Percentiles rank a stretch among this genome's conserved stretches.
These are phyloP conservation scores for Stephania japonica DNA, from an alignment of 164 flowering plant genomes.

Conservation along the genomic window DNA sequence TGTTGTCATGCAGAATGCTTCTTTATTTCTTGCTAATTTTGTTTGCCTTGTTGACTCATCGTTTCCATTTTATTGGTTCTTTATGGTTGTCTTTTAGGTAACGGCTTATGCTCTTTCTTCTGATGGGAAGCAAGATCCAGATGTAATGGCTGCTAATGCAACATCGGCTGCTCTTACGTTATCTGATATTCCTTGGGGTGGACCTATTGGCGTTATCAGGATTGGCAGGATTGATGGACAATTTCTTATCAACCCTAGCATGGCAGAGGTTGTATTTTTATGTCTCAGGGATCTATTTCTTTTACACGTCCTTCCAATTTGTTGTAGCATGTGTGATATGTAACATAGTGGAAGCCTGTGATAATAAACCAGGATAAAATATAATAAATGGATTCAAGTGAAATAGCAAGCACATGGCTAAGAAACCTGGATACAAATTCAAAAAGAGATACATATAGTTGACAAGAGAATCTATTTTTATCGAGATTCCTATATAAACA, in stretches of 20 bases:
- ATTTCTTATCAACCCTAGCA: conserved; percentile 74
- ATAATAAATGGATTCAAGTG: too few relatives aligned
- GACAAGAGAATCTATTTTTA: too few relatives aligned
- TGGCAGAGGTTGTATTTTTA: conserved; percentile 74
- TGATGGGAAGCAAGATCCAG: conserved; percentile 98
- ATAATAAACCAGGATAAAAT: too few relatives aligned
- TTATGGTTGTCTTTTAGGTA: conserved; percentile 38
- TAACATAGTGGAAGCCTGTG: background rate
- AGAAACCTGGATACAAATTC: too few relatives aligned
- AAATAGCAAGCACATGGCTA: too few relatives aligned
- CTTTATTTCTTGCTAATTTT: background rate
- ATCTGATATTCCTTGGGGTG: conserved; percentile 98
- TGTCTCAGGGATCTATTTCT: background rate
- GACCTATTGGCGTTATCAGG: conserved; percentile 90
- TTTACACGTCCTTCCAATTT: background rate
- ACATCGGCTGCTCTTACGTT: conserved; percentile 96
- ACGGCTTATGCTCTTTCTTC: conserved; percentile 93
- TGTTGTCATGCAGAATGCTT: background rate
- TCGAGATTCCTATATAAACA: too few relatives aligned
- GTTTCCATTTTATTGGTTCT: background rate
- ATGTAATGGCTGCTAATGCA: conserved; percentile 98
- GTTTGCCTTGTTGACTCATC: background rate
- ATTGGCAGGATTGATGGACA: conserved; percentile 78
- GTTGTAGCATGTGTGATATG: background rate
- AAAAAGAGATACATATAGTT: too few relatives aligned